Evolutionary conservation across 192 early-diverging fungal species (phyloP).

Genomic region (Jimgerdemannia flammicorona): DNA sequence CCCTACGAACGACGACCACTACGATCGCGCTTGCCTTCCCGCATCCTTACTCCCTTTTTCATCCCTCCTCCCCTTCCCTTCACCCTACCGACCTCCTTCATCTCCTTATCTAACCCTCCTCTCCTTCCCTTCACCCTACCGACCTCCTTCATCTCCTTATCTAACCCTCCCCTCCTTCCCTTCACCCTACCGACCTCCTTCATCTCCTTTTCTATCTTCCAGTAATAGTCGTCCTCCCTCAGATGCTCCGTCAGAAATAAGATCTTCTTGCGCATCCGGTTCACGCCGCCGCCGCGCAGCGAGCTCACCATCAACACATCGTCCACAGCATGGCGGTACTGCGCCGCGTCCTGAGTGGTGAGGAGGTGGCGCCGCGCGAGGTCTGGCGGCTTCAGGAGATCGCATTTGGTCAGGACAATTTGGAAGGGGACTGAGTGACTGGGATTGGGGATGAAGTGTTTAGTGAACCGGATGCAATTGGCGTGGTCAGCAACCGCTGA

Average conservation of each 20-base stretch:
- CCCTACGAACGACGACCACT: too few relatives aligned
- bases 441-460: neutral
- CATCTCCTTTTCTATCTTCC: neutral
- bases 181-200: neutral
- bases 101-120: neutral
- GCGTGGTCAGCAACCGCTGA: neutral
- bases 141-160: conserved; percentile 1
- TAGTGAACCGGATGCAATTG: neutral
- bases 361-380: conserved; percentile 48
- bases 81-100: neutral
- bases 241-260: conserved; percentile 42
- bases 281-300: conserved; percentile 52
- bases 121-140: neutral
- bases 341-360: neutral
- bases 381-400: conserved; percentile 55
- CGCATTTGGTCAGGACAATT: conserved; percentile 70
- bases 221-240: conserved; percentile 6
- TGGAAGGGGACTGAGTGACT: conserved; percentile 43
- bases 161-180: neutral
- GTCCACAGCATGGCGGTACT: conserved; percentile 33
- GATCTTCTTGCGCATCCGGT: conserved; percentile 69
- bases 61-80: neutral
- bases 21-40: too few relatives aligned
- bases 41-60: neutral
- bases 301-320: conserved; percentile 63